phyloP scores from a whole-genome alignment of 2,329 filamentous ascomycete species.

The Fusarium anguioides region DNA sequence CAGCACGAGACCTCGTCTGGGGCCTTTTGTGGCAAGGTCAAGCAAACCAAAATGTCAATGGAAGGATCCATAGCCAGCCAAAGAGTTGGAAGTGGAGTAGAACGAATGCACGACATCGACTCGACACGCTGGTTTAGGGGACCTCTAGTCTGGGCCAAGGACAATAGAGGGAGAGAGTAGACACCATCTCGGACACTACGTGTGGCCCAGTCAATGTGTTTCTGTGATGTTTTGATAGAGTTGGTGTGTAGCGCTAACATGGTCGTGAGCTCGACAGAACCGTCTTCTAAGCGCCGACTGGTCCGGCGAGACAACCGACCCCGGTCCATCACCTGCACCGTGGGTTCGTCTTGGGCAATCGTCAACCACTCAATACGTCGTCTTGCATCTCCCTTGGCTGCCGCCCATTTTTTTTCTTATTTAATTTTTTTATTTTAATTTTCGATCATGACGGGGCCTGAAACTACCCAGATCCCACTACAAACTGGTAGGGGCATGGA shows the following conservation, averaged over 20 bases:
- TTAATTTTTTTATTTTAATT: constrained; percentile 14
- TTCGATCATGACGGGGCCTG: constrained; percentile 23
- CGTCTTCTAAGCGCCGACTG: constrained; percentile 52
- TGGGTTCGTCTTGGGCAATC: constrained; percentile 41
- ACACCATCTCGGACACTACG: constrained; percentile 33
- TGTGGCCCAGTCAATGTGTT: constrained; percentile 35
- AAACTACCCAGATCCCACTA: constrained; percentile 24
- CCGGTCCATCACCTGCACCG: constrained; percentile 50
- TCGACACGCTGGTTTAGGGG: constrained; percentile 48
- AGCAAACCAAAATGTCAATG: constrained; percentile 11
- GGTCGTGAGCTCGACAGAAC: constrained; percentile 23
- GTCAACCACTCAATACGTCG: constrained; percentile 42
- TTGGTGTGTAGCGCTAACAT: constrained; percentile 45
- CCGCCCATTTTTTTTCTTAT: constrained; percentile 31
- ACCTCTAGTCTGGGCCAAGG: not conserved
- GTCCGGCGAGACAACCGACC: constrained; percentile 43
- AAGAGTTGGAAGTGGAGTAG: constrained; percentile 6
- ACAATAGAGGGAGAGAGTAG: constrained; percentile 3
- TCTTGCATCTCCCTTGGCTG: constrained; percentile 33
- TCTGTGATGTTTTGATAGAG: constrained; percentile 32
- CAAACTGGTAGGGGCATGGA: constrained; percentile 8
- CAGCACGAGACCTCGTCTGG: constrained; percentile 46
- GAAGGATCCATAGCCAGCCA: not conserved
- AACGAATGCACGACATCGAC: constrained; percentile 56
- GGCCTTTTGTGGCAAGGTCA: constrained; percentile 46